These are phyloP conservation scores for Pleurotus citrinopileatus DNA, from an alignment of 768 basidiomycete genomes.

Conservation along the genomic window DNA sequence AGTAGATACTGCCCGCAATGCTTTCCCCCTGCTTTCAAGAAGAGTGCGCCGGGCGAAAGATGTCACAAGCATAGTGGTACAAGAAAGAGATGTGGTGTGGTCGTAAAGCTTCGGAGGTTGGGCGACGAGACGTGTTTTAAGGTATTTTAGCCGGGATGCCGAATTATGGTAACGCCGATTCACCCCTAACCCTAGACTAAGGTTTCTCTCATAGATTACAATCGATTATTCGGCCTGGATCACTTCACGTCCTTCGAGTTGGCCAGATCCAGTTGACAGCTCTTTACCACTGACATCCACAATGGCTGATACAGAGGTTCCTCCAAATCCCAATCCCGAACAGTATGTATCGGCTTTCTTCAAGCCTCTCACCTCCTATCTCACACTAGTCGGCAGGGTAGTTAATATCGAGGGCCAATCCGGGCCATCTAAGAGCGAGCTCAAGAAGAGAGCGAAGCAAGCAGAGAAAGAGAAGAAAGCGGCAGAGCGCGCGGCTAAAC, in stretches of 20 bases:
- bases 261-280: neutral
- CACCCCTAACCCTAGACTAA: slow-evolving; percentile 18
- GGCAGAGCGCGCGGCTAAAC: slow-evolving; percentile 80
- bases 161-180: slow-evolving; percentile 4
- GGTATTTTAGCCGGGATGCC: slow-evolving; percentile 3
- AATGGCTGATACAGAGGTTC: neutral
- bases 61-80: slow-evolving; percentile 43
- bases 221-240: slow-evolving; percentile 3
- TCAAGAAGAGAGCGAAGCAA: slow-evolving; percentile 90
- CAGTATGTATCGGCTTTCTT: neutral
- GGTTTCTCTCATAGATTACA: slow-evolving; percentile 17
- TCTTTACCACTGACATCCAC: neutral
- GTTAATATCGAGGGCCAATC: slow-evolving; percentile 24
- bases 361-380: too few relatives aligned
- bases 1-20: slow-evolving; percentile 55
- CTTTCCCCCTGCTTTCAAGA: slow-evolving; percentile 29
- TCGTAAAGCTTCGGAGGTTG: slow-evolving; percentile 5
- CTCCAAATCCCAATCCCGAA: neutral
- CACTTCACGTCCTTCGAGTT: neutral
- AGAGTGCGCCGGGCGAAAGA: slow-evolving; percentile 50
- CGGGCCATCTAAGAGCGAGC: slow-evolving; percentile 80
- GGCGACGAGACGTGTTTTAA: neutral
- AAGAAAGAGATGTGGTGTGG: slow-evolving; percentile 22
- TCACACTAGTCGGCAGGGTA: neutral
- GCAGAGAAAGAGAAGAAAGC: slow-evolving; percentile 89